phyloP scores from a whole-genome alignment of 257 asterid genomes.

The Fraxinus pennsylvanica region DNA sequence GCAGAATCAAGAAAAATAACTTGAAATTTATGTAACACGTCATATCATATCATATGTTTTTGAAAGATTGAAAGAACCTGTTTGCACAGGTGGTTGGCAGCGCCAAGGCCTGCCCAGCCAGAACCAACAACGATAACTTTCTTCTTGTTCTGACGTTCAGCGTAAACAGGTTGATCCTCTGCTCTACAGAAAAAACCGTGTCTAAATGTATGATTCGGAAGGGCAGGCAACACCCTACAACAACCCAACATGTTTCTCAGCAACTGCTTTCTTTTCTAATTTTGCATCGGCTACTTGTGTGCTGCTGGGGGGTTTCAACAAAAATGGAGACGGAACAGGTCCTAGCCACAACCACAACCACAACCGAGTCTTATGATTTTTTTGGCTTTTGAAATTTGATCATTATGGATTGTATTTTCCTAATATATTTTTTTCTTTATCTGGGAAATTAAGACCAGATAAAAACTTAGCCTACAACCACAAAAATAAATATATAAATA shows the following conservation, averaged over 20 bases:
- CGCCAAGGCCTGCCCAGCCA: slow-evolving; percentile 72
- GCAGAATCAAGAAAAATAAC: not conserved
- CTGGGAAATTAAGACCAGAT: not conserved
- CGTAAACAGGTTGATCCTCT: slow-evolving; percentile 34
- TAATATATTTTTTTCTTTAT: too few relatives aligned
- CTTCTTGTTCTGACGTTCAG: slow-evolving; percentile 43
- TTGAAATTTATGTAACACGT: too few relatives aligned
- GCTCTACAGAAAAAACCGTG: slow-evolving; percentile 48
- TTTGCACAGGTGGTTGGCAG: slow-evolving; percentile 65
- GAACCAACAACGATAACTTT: slow-evolving; percentile 61
- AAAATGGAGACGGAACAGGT: slow-evolving; percentile 7
- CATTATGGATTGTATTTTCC: not conserved
- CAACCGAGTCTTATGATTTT: not conserved
- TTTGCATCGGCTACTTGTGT: slow-evolving; percentile 1
- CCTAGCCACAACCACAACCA: not conserved
- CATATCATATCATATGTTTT: not conserved
- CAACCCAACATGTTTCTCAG: slow-evolving; percentile 35
- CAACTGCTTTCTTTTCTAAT: not conserved
- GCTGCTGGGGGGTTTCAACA: slow-evolving; percentile 18
- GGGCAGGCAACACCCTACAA: slow-evolving; percentile 37
- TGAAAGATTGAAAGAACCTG: slow-evolving; percentile 35
- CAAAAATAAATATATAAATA: not conserved
- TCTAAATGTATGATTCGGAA: slow-evolving; percentile 19
- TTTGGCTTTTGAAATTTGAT: not conserved
- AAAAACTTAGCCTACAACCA: not conserved